Base-by-base conservation (phyloP, 2,329 filamentous ascomycete species). In the Penicillium sp. region DNA sequence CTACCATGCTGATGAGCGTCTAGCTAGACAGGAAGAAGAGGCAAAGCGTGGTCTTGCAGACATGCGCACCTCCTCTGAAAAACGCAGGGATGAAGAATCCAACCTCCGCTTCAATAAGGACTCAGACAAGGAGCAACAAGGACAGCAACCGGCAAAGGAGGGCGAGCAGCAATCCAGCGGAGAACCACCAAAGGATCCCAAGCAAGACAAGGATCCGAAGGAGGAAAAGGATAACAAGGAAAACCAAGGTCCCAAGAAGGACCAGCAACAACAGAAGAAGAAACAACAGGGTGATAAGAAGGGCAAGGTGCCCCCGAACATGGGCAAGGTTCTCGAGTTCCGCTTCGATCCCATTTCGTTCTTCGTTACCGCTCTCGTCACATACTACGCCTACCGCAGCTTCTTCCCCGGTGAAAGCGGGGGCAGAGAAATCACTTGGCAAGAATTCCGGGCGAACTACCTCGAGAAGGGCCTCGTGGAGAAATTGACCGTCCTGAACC, bases 401-500 rank as follows among this genome's bases (percentile, higher is more conserved):
- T 77, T 93, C 55, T 82, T 90, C 56, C 87, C 87, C 4, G 82
- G 82, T 20, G 86, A 89, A 61, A 82, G 80, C n/a, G 34, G 48
- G 60, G 81, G 78, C 53, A 81, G 86, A 68, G 93, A 99, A 71
- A 97, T 99, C 57, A 97, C 94, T 53, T 99, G 92, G 90, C 92
- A 99, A 76, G 94, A 99, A 77, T 90, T 99, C 77, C 83, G 90
- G 61, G 92, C 86, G 65, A 94, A 91, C 32, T 97, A 96, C 81
- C 81, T 99, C 58, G 92, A 97, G 76, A 97, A 96, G 80, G 94
- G 94, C 8, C 82, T 99, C 24, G 92, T 99, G 20, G 90, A 97
- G 77, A 97, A 92, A 79, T 82, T 99, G 64, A 87, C 87, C 18
- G 87, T 96, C 34, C 83, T 96, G 50, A 86, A 92, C 65, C 84